Percentiles rank a stretch among this genome's conserved stretches.
phyloP scores from a whole-genome alignment of 352 stramenopile species.

The Paralagenidium karlingii region DNA sequence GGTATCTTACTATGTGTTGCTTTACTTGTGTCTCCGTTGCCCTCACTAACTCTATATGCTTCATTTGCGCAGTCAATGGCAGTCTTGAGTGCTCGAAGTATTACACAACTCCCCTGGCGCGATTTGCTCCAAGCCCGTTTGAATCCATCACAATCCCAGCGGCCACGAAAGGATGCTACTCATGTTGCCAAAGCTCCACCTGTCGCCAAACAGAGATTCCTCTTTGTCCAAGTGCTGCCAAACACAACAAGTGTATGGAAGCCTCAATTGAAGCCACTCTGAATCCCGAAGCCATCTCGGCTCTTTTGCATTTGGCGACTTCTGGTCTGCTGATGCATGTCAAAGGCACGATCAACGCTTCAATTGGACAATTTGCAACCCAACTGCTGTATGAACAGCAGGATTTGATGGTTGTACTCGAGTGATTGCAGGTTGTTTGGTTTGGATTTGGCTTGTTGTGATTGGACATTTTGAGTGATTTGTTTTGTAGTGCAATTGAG shows the following conservation, averaged over 20 bases:
- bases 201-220: slow-evolving; percentile 28
- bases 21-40: neutral
- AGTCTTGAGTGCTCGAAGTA: slow-evolving; percentile 57
- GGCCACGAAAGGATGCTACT: slow-evolving; percentile 51
- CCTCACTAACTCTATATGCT: neutral
- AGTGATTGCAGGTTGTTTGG: no score
- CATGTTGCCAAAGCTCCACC: slow-evolving; percentile 51
- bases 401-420: slow-evolving; percentile 44
- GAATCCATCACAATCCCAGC: slow-evolving; percentile 58
- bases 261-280: slow-evolving; percentile 55
- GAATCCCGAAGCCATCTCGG: slow-evolving; percentile 58
- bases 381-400: slow-evolving; percentile 64
- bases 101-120: slow-evolving; percentile 41
- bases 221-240: slow-evolving; percentile 24
- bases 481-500: no score
- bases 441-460: no score
- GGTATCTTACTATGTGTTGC: slow-evolving; percentile 13
- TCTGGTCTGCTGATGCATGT: slow-evolving; percentile 66
- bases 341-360: slow-evolving; percentile 58
- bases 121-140: slow-evolving; percentile 49
- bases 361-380: slow-evolving; percentile 53
- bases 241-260: slow-evolving; percentile 46
- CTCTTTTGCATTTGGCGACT: slow-evolving; percentile 56
- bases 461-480: no score
- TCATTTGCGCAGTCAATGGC: slow-evolving; percentile 15